Evolutionary conservation across 257 asterid species (phyloP), one percentile per base, ranked within the genome.

Genomic region (Lycium ferocissimum): DNA sequence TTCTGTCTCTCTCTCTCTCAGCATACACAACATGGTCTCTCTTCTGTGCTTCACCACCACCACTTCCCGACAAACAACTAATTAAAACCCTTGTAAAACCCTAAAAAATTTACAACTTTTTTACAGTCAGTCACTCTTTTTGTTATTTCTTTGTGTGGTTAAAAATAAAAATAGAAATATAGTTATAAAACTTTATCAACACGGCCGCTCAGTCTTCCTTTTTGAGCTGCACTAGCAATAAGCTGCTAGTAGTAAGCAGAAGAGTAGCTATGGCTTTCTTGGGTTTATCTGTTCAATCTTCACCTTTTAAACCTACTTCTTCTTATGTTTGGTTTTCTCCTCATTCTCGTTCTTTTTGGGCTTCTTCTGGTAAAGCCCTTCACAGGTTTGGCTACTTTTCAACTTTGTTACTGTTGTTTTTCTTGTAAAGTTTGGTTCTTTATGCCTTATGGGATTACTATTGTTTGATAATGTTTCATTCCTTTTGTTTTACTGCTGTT

Each of bases 211-310:
- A 88, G 88, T 91, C 79, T 84, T 73, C 85, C 83, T 82, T 63
- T 82, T 49, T 84, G 62, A 79, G 86, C 89, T 89, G 93, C 87
- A 86, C 86, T 84, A 91, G 95, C 94, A 91, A 86, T 61, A 92
- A 78, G 59, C 95, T 94, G 81, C 93, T 86, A 43, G 56, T 26
- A 26, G 33, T 26, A 26, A 26, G 33, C 33, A 26, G 84, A 83
- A 91, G 91, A 91, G 91, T 91, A 40, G 94, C 95, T 80, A 94
- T 94, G 96, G 95, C 94, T 49, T 89, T 92, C 85, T 90, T 92
- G 99, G 97, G 96, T 53, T 93, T 94, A 89, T 88, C 93, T 80
- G 75, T 92, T 85, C 97, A 89, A 83, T 85, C 93, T 49, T 67
- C 91, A 54, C 89, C 93, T 84, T 90, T 92, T 37, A 85, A 92